These are phyloP conservation scores for Persicaria maculosa DNA, from an alignment of 148 eudicot genomes.

Conservation along the genomic window DNA sequence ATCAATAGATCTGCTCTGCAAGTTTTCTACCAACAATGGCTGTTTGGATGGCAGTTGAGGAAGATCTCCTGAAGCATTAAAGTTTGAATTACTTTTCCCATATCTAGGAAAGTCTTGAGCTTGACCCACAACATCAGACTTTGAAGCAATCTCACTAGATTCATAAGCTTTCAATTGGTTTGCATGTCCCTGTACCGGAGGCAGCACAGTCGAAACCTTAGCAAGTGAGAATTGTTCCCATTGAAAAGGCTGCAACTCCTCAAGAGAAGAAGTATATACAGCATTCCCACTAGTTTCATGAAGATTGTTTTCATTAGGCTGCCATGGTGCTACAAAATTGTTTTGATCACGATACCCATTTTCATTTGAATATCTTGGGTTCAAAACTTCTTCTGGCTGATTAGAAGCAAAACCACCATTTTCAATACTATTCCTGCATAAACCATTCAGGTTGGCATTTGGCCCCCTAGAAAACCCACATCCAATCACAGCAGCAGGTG, in stretches of 20 bases:
- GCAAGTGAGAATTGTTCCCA: constrained; percentile 15
- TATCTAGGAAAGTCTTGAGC: constrained; percentile 9
- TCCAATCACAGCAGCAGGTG: constrained; percentile 15
- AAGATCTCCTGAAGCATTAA: constrained; percentile 10
- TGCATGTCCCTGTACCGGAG: constrained; percentile 10
- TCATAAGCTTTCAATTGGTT: constrained; percentile 6
- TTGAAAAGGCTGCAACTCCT: constrained; percentile 23
- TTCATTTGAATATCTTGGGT: constrained; percentile 17
- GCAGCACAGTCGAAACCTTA: constrained; percentile 17
- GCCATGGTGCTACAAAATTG: constrained; percentile 17
- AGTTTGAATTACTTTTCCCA: neutral
- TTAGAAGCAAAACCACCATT: constrained; percentile 13
- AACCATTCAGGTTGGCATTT: constrained; percentile 15
- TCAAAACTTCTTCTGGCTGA: constrained; percentile 20
- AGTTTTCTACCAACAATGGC: constrained; percentile 3
- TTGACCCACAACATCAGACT: constrained; percentile 4
- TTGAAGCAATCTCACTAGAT: constrained; percentile 10
- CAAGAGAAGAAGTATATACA: constrained; percentile 27
- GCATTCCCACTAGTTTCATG: constrained; percentile 14
- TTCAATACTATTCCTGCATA: constrained; percentile 21
- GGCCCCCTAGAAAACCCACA: constrained; percentile 19
- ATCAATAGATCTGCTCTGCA: constrained; percentile 15
- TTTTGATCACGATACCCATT: constrained; percentile 23
- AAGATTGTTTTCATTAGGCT: constrained; percentile 19
- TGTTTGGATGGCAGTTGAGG: neutral